Percentiles rank a stretch among this genome's conserved stretches.
Evolutionary conservation across 768 basidiomycete genomes (phyloP).

Genomic region (Cyclocybe aegerita): DNA sequence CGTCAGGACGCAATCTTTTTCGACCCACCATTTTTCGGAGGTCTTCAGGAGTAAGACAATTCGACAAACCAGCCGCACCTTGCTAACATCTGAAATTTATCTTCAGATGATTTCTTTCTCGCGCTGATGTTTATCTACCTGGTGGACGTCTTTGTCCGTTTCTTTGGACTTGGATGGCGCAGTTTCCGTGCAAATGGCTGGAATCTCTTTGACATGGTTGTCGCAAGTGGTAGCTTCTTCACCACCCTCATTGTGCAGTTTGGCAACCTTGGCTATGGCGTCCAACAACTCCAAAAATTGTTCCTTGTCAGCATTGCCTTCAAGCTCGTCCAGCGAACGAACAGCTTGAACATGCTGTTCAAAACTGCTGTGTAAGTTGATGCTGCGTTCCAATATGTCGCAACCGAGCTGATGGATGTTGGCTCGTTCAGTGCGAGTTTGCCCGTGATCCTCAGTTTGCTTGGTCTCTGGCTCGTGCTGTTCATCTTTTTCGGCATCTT

Average conservation of each 20-base stretch:
- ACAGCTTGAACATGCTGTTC: slow-evolving; percentile 91
- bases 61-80: not conserved
- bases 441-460: slow-evolving; percentile 80
- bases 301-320: slow-evolving; percentile 93
- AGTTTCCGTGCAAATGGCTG: slow-evolving; percentile 91
- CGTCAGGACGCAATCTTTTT: slow-evolving; percentile 78
- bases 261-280: slow-evolving; percentile 44
- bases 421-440: slow-evolving; percentile 66
- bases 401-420: not conserved
- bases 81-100: slow-evolving; percentile 1
- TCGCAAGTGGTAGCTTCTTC: slow-evolving; percentile 77
- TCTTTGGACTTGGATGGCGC: slow-evolving; percentile 79
- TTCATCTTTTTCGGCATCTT: slow-evolving; percentile 92
- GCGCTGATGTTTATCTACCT: slow-evolving; percentile 69
- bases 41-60: slow-evolving; percentile 55
- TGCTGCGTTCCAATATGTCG: slow-evolving; percentile 19
- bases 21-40: slow-evolving; percentile 47
- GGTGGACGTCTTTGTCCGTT: slow-evolving; percentile 74
- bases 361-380: slow-evolving; percentile 89
- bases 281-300: slow-evolving; percentile 78
- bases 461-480: slow-evolving; percentile 85
- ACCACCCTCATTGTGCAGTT: slow-evolving; percentile 78
- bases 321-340: slow-evolving; percentile 89
- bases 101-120: slow-evolving; percentile 75
- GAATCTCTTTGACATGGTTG: slow-evolving; percentile 88